Percentiles rank a stretch among this genome's conserved stretches.
Conservation (phyloP, 2,329 filamentous ascomycete species). For the Exophiala xenobiotica region DNA sequence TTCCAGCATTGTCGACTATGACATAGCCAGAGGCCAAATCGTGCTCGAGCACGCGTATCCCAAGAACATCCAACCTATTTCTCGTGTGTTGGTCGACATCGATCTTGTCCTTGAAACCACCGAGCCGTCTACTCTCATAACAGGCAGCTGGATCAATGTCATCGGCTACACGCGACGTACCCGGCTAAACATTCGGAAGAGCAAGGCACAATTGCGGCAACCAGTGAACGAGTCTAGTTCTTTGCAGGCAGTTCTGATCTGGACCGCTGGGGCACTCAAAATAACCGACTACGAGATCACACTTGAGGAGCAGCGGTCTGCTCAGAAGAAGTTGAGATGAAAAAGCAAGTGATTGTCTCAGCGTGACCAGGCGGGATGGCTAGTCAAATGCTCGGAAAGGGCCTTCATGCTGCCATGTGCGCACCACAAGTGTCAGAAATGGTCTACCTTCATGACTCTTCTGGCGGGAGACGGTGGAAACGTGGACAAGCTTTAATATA, state of each 20-base stretch:
- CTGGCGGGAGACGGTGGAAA: no score
- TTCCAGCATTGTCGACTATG: constrained; percentile 59
- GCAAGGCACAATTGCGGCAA: constrained; percentile 11
- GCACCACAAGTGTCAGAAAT: neutral
- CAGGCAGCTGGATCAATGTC: constrained; percentile 84
- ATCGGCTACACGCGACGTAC: constrained; percentile 66
- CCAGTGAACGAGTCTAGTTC: constrained; percentile 37
- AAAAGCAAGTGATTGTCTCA: constrained; percentile 5
- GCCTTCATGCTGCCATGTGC: neutral
- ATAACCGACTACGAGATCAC: constrained; percentile 69
- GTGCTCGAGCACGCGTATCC: constrained; percentile 68
- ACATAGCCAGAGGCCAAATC: constrained; percentile 59
- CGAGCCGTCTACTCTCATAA: constrained; percentile 60
- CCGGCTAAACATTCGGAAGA: constrained; percentile 32
- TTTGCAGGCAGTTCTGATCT: constrained; percentile 77
- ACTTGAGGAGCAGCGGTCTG: constrained; percentile 40
- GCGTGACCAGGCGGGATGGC: no score
- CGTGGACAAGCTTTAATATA: no score
- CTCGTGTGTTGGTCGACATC: constrained; percentile 66
- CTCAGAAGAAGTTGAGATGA: constrained; percentile 8
- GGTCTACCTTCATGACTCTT: no score
- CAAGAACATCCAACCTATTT: constrained; percentile 33
- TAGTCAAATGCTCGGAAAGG: neutral
- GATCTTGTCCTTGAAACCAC: constrained; percentile 67
- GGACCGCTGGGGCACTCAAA: constrained; percentile 72